These are phyloP conservation scores for Monosporascus ibericus DNA, from an alignment of 2,329 filamentous ascomycete genomes.

Conservation along the genomic window DNA sequence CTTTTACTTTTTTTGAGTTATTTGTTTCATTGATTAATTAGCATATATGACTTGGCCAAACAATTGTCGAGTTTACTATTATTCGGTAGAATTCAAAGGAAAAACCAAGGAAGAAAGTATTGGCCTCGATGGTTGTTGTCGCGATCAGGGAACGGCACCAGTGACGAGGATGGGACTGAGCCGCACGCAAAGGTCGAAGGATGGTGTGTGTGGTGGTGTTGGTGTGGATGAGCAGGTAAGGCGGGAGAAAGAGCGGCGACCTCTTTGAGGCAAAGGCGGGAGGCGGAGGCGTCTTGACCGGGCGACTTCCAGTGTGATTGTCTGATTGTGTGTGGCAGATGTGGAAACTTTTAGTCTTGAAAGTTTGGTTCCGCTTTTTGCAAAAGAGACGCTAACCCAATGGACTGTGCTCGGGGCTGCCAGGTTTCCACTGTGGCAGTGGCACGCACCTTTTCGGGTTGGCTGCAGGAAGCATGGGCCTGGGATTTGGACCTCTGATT, in stretches of 20 bases:
- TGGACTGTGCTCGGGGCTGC: not conserved
- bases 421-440: not conserved
- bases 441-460: not conserved
- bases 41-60: not conserved
- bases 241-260: not conserved
- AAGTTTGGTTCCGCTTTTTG: not conserved
- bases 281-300: not conserved
- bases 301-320: not conserved
- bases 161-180: not conserved
- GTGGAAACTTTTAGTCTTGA: not conserved
- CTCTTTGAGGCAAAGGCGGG: not conserved
- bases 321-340: not conserved
- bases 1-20: conserved; percentile 5
- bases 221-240: not conserved
- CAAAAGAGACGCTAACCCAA: too few species aligned
- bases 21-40: conserved; percentile 3
- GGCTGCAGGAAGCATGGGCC: not conserved
- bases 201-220: conserved; percentile 1
- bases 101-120: not conserved
- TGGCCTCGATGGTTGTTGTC: not conserved
- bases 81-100: not conserved
- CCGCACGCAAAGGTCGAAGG: not conserved
- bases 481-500: not conserved
- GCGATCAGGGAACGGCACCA: not conserved
- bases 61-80: not conserved